A percentile compares a stretch with the other conserved stretches of the same genome.
Conservation (phyloP, 73 alveolate genomes). For the Paramecium pentaurelia region DNA sequence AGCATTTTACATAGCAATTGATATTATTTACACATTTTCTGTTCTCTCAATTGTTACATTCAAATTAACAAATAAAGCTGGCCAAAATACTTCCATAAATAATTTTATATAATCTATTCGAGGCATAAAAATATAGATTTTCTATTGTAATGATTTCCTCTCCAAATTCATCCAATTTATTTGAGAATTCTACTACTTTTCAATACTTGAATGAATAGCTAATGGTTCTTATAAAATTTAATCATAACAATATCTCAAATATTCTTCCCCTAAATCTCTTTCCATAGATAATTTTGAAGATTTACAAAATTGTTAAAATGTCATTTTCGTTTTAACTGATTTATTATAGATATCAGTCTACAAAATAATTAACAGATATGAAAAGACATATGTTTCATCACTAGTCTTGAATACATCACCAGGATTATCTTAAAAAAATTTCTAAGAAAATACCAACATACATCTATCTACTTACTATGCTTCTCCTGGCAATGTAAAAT, state of each 20-base stretch:
- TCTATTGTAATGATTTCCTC: neutral
- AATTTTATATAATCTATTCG: constrained; percentile 6
- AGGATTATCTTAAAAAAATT: constrained; percentile 88
- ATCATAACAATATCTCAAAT: neutral
- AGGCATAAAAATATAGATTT: neutral
- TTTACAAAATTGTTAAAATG: constrained; percentile 16
- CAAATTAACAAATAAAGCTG: constrained; percentile 27
- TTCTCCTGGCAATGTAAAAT: constrained; percentile 58
- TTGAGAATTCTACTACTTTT: neutral
- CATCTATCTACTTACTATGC: constrained; percentile 96
- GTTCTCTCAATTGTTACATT: constrained; percentile 12
- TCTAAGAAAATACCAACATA: constrained; percentile 89
- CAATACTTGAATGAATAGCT: constrained; percentile 32
- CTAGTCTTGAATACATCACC: constrained; percentile 74
- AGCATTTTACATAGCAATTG: neutral
- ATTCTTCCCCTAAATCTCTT: constrained; percentile 23
- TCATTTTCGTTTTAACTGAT: constrained; percentile 46
- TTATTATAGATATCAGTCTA: constrained; percentile 52
- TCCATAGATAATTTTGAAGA: constrained; percentile 30
- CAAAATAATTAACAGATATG: constrained; percentile 46
- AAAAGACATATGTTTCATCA: constrained; percentile 73
- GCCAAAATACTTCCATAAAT: constrained; percentile 41
- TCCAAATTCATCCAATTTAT: neutral
- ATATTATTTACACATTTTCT: neutral
- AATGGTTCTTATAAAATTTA: constrained; percentile 20